A percentile compares a stretch with the other conserved stretches of the same genome.
Conservation (phyloP, 1,284 basidiomycete species). For the Cutaneotrichosporon sp. region DNA sequence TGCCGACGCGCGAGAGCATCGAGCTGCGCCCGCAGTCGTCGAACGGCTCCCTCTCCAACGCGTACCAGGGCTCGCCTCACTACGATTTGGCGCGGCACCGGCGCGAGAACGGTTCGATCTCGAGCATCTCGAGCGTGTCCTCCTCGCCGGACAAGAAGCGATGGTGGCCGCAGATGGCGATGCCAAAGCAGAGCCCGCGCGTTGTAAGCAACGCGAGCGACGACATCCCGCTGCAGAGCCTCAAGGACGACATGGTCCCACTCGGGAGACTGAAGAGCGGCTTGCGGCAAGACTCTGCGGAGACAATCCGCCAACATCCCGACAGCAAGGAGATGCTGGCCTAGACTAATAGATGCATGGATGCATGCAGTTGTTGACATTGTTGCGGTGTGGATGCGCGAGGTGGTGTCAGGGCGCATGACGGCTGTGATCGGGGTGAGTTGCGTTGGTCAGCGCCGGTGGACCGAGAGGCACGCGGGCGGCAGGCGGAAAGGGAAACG, state of each 20-base stretch:
- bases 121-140: conserved; percentile 7
- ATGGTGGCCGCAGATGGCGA: conserved; percentile 33
- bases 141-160: conserved; percentile 28
- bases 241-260: conserved; percentile 1
- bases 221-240: conserved; percentile 8
- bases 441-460: neutral
- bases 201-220: conserved; percentile 7
- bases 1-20: conserved; percentile 6
- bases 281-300: conserved; percentile 14
- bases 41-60: conserved; percentile 1
- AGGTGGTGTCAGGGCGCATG: neutral
- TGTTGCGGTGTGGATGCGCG: neutral
- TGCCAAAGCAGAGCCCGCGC: neutral
- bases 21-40: conserved; percentile 5
- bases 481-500: too few relatives aligned
- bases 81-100: conserved; percentile 26
- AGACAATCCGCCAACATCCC: conserved; percentile 9
- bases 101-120: conserved; percentile 18
- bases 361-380: neutral
- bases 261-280: neutral
- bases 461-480: neutral
- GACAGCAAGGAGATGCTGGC: neutral
- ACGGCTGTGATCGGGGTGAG: neutral
- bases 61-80: conserved; percentile 10
- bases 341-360: conserved; percentile 2